Evolutionary conservation across 345 rosid genomes (phyloP).

Genomic region (Corymbia maculata): DNA sequence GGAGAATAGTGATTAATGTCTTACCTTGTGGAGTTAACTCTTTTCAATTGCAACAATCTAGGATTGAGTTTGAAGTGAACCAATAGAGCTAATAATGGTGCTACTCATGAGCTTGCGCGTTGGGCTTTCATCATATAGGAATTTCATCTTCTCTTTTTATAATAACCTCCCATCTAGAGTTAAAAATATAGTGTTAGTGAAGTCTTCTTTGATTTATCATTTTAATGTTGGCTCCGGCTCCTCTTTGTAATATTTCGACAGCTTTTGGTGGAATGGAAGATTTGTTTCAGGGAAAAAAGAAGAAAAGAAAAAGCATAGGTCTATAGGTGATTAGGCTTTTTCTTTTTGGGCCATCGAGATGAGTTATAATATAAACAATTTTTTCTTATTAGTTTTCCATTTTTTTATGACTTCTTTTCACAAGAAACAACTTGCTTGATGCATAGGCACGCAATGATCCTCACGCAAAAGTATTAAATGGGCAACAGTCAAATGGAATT

Average conservation of each 20-base stretch:
- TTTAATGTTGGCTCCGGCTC: no score
- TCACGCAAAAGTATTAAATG: neutral
- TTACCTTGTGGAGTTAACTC: neutral
- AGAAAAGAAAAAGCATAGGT: neutral
- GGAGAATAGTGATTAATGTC: neutral
- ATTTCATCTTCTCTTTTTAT: neutral
- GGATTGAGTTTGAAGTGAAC: neutral
- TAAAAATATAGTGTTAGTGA: neutral
- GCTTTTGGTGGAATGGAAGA: no score
- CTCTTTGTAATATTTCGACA: no score
- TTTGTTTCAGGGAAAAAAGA: no score
- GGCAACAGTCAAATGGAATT: neutral
- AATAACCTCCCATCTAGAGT: neutral
- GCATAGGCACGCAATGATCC: neutral
- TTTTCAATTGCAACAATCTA: neutral
- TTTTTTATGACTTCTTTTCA: neutral
- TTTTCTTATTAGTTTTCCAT: neutral
- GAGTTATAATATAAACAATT: neutral
- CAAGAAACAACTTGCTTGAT: neutral
- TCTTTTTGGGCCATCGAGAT: neutral
- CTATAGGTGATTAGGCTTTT: neutral
- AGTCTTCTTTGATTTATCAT: neutral
- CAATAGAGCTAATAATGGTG: neutral
- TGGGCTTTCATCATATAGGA: neutral
- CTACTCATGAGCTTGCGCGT: neutral